phyloP scores from a whole-genome alignment of 352 stramenopile genomes.

The Pythium insidiosum region DNA sequence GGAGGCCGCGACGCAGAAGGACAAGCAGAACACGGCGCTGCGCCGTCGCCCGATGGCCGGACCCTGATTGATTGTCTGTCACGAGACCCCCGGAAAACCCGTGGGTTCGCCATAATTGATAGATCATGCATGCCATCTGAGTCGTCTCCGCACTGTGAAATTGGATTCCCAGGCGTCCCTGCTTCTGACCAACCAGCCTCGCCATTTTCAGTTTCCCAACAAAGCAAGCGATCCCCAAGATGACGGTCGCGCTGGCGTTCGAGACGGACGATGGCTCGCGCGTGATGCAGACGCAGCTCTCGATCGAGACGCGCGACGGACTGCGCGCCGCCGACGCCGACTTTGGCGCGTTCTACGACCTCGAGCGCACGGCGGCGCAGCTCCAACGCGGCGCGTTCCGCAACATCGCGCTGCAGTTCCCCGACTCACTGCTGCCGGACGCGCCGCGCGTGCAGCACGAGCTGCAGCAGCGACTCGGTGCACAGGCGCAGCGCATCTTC shows the following conservation, averaged over 20 bases:
- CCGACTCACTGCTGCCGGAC: conserved; percentile 89
- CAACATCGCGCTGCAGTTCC: conserved; percentile 93
- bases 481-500: conserved; percentile 77
- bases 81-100: too few species aligned
- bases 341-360: conserved; percentile 55
- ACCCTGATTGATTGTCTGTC: too few species aligned
- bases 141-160: too few species aligned
- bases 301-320: conserved; percentile 46
- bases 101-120: too few species aligned
- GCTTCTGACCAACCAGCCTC: too few species aligned
- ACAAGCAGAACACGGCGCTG: conserved; percentile 20
- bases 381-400: conserved; percentile 48
- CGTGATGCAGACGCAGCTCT: conserved; percentile 54
- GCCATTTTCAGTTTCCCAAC: too few species aligned
- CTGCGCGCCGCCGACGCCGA: conserved; percentile 29
- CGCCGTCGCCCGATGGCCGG: too few species aligned
- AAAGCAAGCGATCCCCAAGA: too few species aligned
- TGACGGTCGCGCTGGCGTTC: conserved; percentile 73
- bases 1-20: conserved; percentile 12
- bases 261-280: conserved; percentile 78
- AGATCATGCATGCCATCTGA: too few species aligned
- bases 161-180: too few species aligned
- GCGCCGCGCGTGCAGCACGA: conserved; percentile 80
- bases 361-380: conserved; percentile 48
- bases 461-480: conserved; percentile 31